Percentiles rank a stretch among this genome's conserved stretches.
These are phyloP conservation scores for Leucocoprinus leucothites DNA, from an alignment of 768 basidiomycete genomes.

Conservation along the genomic window DNA sequence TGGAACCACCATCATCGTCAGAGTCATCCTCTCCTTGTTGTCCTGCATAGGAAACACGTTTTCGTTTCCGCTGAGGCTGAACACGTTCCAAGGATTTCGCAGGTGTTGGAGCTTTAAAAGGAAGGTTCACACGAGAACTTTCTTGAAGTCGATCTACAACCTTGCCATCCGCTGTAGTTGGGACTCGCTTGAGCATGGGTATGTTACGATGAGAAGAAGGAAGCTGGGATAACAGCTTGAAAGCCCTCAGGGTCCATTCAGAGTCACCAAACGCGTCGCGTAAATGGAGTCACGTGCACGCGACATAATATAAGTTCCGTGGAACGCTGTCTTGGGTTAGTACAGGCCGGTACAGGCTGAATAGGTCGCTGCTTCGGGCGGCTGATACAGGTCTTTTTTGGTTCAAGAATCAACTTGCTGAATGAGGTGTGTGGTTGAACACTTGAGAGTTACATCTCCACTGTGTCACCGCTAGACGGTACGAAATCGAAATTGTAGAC, in stretches of 20 bases:
- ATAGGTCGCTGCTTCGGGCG: no score
- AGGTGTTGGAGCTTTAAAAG: conserved; percentile 73
- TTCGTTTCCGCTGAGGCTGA: conserved; percentile 78
- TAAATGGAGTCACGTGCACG: conserved; percentile 14
- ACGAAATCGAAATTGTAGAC: no score
- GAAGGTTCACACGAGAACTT: conserved; percentile 70
- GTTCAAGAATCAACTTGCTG: no score
- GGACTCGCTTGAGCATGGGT: conserved; percentile 64
- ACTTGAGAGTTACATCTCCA: no score
- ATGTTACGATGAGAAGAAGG: background rate
- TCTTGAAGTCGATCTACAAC: conserved; percentile 66
- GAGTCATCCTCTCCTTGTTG: conserved; percentile 50
- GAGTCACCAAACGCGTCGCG: conserved; percentile 14
- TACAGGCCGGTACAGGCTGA: no score
- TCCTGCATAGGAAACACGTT: conserved; percentile 84
- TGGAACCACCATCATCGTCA: conserved; percentile 54
- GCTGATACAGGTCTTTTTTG: no score
- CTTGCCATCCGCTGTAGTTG: conserved; percentile 69
- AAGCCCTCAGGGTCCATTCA: background rate
- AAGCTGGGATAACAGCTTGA: background rate
- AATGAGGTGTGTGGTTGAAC: no score
- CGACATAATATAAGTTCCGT: no score
- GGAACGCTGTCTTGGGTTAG: no score
- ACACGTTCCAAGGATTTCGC: conserved; percentile 42
- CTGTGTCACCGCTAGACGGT: no score